These are phyloP conservation scores for Halophytophthora polymorphica DNA, from an alignment of 352 stramenopile genomes.

Conservation along the genomic window DNA sequence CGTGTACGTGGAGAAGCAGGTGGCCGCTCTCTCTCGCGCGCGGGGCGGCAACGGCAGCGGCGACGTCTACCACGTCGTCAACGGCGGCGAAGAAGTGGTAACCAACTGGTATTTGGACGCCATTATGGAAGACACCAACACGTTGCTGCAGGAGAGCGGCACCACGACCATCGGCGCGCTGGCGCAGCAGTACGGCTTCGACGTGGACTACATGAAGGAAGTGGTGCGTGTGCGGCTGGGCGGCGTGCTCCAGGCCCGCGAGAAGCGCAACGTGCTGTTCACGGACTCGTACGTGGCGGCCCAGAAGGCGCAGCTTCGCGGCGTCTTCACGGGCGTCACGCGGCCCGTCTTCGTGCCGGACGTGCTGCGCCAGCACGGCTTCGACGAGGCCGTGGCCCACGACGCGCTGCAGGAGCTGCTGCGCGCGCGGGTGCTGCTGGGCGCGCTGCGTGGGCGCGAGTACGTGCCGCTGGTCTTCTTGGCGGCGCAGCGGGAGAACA, in stretches of 20 bases:
- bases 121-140: constrained; percentile 83
- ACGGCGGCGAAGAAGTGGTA: constrained; percentile 74
- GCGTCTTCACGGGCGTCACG: constrained; percentile 60
- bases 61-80: constrained; percentile 57
- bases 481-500: constrained; percentile 61
- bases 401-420: constrained; percentile 63
- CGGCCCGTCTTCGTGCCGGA: constrained; percentile 71
- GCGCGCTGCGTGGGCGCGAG: constrained; percentile 60
- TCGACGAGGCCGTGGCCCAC: constrained; percentile 67
- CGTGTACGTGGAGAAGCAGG: constrained; percentile 62
- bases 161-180: constrained; percentile 66
- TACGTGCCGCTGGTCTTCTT: constrained; percentile 82
- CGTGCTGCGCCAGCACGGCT: constrained; percentile 42
- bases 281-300: constrained; percentile 69
- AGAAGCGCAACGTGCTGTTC: constrained; percentile 70
- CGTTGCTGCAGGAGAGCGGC: constrained; percentile 68
- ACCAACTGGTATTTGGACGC: constrained; percentile 80
- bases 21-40: constrained; percentile 37
- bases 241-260: constrained; percentile 56
- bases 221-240: constrained; percentile 63
- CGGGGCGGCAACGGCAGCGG: constrained; percentile 22
- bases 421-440: constrained; percentile 48
- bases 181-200: constrained; percentile 78
- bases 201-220: constrained; percentile 81
- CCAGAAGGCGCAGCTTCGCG: constrained; percentile 63